Base-by-base conservation (phyloP, 148 eudicot species). In the Beta vulgaris region DNA sequence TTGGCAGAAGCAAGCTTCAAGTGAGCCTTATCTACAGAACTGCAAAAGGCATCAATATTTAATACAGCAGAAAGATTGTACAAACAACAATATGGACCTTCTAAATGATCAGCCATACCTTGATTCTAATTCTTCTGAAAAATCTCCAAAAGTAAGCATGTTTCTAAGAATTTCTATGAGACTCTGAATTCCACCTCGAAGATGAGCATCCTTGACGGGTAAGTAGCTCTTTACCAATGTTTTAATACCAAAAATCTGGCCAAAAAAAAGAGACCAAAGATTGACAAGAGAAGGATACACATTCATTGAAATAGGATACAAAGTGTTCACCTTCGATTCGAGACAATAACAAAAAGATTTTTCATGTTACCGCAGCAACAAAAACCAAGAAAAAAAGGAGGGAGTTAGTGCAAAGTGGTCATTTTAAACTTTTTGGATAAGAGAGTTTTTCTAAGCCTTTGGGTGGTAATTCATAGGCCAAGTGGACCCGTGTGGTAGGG, bases 141-240 rank as follows among this genome's bases (percentile, higher is more conserved):
- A 79, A 69, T 95, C 99, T 54, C 99, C 99, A 78, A 87, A 90
- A 13, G 73, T 62, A 74, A 92, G 91, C 69, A 95, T 84, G 74
- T 83, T 89, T 72, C 82, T 88, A 36, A 95, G 98, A 58, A 88
- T 84, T 65, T 80, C 82, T 46, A 95, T 73, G 69, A 95, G 77
- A 72, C 74, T 83, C 84, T 95, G 97, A 81, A 95, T 89, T 73
- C 98, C 97, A 76, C 78, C 82, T 69, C 98, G 97, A 79, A 92
- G 98, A 63, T 95, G 93, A 75, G 97, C 94, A 88, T 95, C 99
- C 82, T 91, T 92, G 62, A 88, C 84, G 23, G 99, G 99, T 70
- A 92, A 85, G 81, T 90, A 95, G 87, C 98, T 95, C 86, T 92
- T 95, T 46, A 95, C 98, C 87, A 95, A 73, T 61, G 94, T 82